Base-by-base conservation (phyloP, 73 alveolate species). In the Paramecium pentaurelia region DNA sequence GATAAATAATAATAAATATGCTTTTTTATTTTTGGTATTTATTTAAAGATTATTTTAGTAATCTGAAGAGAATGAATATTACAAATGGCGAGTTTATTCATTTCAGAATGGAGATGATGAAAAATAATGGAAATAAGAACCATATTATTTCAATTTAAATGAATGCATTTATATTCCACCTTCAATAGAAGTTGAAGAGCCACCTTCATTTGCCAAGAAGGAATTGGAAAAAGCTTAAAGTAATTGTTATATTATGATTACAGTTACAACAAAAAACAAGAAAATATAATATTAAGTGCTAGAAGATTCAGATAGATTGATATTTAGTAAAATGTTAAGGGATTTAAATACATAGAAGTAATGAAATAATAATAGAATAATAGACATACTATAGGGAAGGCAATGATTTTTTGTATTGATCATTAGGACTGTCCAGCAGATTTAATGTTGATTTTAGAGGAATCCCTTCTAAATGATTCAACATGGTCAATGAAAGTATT, bases 31-130 rank as follows among this genome's bases (percentile, higher is more conserved):
- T 27, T 32, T 80, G 30, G 77, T 47, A 47, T 54, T 34, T 54
- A 3, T 54, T 54, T 54, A 20, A 6, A 11, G 32, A 30, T 6
- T 11, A 12, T 9, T 4, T 36, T 36, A 75, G 88, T 27, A 36
- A 58, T 87, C 87, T 8, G 84, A 87, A 38, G 94, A 89, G 45
- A 60, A 89, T 45, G 75, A 89, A 12, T 89, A 89, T 36, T 89
- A 89, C 25, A 89, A 89, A 73, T 89, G 94, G 94, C 71, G 92
- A 51, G 73, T 89, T 2, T 73, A 73, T 71, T 89, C 94, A 1
- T 47, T 45, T 47, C 7, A 36, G 32, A 49, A 89, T 30, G 94
- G 94, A 2, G 94, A 89, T 45, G 84, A 89, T 45, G 94, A 89
- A 10, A 89, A 73, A 89, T 30, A 71, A 3, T 89, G 94, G 94